Evolutionary conservation across 768 basidiomycete genomes (phyloP).

Genomic region (Hygrophorus pudorinus): DNA sequence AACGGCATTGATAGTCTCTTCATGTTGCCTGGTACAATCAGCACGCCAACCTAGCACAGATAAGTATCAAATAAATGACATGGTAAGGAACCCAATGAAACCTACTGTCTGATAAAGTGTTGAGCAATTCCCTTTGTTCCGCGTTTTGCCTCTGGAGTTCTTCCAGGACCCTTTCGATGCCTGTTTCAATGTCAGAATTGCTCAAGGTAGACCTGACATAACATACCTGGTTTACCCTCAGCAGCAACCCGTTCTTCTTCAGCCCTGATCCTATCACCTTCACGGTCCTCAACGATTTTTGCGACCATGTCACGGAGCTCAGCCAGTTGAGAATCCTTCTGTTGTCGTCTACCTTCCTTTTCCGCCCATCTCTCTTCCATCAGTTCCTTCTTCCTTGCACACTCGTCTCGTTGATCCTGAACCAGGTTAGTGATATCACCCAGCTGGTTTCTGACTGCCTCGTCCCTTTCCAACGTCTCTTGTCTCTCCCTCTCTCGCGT

Average conservation of each 20-base stretch:
- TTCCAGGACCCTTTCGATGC: conserved; percentile 49
- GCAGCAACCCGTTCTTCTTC: conserved; percentile 45
- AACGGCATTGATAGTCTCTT: conserved; percentile 59
- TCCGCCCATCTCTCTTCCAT: conserved; percentile 56
- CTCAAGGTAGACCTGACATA: conserved; percentile 1
- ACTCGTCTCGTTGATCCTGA: conserved; percentile 53
- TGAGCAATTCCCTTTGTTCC: conserved; percentile 49
- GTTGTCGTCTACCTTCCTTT: conserved; percentile 46
- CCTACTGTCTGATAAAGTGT: conserved; percentile 47
- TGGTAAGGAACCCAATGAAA: conserved; percentile 5
- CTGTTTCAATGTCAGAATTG: conserved; percentile 24
- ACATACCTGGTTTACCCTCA: conserved; percentile 48
- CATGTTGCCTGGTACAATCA: no score
- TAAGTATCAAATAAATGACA: conserved; percentile 7
- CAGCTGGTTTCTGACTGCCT: conserved; percentile 49
- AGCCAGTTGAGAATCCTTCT: conserved; percentile 47
- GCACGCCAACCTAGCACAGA: conserved; percentile 40
- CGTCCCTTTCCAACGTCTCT: conserved; percentile 51
- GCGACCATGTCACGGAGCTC: conserved; percentile 54
- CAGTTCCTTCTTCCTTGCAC: conserved; percentile 47
- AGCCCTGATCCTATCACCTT: conserved; percentile 36
- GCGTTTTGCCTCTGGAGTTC: conserved; percentile 49
- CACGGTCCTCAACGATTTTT: conserved; percentile 46
- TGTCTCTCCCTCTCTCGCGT: conserved; percentile 48
- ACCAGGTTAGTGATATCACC: conserved; percentile 65